Evolutionary conservation across 331 rosid species (phyloP).

Genomic region (Telfairia occidentalis): DNA sequence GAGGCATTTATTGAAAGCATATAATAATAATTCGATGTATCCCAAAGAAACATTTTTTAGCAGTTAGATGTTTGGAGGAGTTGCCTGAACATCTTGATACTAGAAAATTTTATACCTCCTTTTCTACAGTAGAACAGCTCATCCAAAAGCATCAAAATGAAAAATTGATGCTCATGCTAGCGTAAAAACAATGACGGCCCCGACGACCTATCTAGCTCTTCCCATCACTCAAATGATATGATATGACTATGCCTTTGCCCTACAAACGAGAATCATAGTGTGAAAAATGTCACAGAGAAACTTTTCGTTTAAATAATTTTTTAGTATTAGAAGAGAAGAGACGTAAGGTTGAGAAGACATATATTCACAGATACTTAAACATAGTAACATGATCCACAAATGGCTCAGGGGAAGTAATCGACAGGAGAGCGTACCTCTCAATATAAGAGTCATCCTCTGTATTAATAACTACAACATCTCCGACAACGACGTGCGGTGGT

Average conservation of each 20-base stretch:
- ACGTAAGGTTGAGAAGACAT: background rate
- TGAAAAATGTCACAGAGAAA: background rate
- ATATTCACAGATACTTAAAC: background rate
- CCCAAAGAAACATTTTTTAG: background rate
- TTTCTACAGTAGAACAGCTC: background rate
- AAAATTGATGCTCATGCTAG: background rate
- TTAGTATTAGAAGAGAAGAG: background rate
- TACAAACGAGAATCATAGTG: background rate
- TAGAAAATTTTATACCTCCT: background rate
- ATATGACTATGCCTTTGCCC: constrained; percentile 3
- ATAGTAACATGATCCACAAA: background rate
- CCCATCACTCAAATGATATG: background rate
- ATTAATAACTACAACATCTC: constrained; percentile 63
- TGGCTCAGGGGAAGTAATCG: background rate
- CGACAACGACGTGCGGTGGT: constrained; percentile 56
- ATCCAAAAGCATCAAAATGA: background rate
- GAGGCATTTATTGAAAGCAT: background rate
- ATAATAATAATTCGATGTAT: background rate
- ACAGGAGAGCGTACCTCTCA: constrained; percentile 40
- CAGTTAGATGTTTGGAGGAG: background rate
- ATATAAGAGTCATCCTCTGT: constrained; percentile 68
- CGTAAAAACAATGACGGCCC: background rate
- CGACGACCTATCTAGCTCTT: background rate
- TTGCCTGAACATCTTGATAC: background rate
- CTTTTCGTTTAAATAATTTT: background rate